Evolutionary conservation across 1,139 yeast genomes (phyloP), one percentile per base, ranked within the genome.

Genomic region (Saccharomyces uvarum): DNA sequence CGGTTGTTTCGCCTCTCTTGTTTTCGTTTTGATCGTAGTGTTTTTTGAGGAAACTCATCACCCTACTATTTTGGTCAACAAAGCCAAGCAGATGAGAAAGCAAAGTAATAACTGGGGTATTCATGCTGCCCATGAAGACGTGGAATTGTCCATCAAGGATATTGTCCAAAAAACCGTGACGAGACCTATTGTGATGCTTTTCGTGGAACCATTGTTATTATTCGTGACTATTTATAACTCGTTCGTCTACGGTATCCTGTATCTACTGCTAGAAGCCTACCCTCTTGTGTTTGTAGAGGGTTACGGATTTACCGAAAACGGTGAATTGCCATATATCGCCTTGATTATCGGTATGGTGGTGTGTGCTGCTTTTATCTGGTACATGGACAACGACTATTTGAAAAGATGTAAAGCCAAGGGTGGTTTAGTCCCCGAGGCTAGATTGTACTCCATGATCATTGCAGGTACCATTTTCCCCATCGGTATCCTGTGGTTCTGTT

Each of bases 401-500:
- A 66, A 57, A 47, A 73, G 72, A 48, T 72, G 81, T 63, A 70
- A 69, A 16, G 72, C 65, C 2, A 80, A 81, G 63, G 79, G 77
- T 47, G 85, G 84, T 51, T 78, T 77, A 59, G 77, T 83, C 9
- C 95, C 97, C 1, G 97, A 89, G 69, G 86, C 82, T 47, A 82
- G 96, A 72, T 74, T 90, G 59, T 82, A 83, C 8, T 83, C 91
- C 21, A 82, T 86, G 85, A 79, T 87, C 51, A 21, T 26, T 51
- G 91, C 95, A 31, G 82, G 84, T 32, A 61, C 86, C 56, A 68
- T 78, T 13, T 88, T 88, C 75, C 84, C 95, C 38, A 75, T 81
- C 59, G 96, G 96, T 52, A 75, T 89, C 57, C 77, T 89, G 63
- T 88, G 95, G 95, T 77, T 88, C 66, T 82, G 88, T 53, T 88